Evolutionary conservation across 257 asterid species (phyloP), one percentile per base, ranked within the genome.

Genomic region (Rehmannia glutinosa): DNA sequence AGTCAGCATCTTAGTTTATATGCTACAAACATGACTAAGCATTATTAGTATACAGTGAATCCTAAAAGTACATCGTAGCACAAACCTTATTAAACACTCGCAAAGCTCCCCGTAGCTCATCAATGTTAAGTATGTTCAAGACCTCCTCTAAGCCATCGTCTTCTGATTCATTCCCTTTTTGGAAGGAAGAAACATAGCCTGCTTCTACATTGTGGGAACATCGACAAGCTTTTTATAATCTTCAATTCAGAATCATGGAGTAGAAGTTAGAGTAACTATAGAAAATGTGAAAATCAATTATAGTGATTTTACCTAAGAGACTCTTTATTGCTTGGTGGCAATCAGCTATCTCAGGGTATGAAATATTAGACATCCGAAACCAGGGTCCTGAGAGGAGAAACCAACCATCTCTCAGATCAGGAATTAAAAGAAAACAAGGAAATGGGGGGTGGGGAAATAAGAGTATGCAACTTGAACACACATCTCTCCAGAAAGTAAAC

Each of bases 331-430:
- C 97, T 68, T 77, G 86, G 73, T 81, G 43, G 65, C 78, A 77
- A 82, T 93, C 91, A 71, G 70, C 70, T 80, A 93, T 77, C 84
- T 90, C 96, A 11, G 96, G 72, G 72, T 93, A 93, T 65, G 92
- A 83, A 45, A 88, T 76, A 43, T 75, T 73, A 46, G 97, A 89
- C 84, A 81, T 75, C 63, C 95, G 92, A 80, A 93, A 93, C 99
- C 97, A 90, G 24, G 96, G 99, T 52, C 99, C 99, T 93, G 78
- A 12, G 55, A 77, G 54, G 73, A 64, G 68, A 74, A 53, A 66
- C 73, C 20, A 75, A 38, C 38, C 69, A 38, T 11, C 27, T 47
- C 50, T 42, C 42, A 63, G 38, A 66, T 54, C 27, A 66, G n/a
- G n/a, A n/a, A n/a, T n/a, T n/a, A n/a, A n/a, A n/a, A n/a, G n/a